Evolutionary conservation across 768 basidiomycete species (phyloP).

Genomic region (Lyophyllum shimeji): DNA sequence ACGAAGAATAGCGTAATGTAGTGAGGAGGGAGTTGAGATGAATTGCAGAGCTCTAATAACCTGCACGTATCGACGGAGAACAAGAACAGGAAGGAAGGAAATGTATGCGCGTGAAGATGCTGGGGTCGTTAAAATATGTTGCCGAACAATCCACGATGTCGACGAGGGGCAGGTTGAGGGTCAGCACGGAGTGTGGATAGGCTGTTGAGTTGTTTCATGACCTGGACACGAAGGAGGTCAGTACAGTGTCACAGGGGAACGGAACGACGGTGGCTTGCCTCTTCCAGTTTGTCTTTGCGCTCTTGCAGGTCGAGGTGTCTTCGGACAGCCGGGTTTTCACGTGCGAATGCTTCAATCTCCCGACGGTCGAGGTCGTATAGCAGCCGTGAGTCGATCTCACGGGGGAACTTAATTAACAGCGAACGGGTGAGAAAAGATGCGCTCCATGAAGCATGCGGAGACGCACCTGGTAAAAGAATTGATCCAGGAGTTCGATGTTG

Average conservation of each 20-base stretch:
- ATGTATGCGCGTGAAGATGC: neutral
- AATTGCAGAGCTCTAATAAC: conserved; percentile 6
- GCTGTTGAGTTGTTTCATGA: conserved; percentile 94
- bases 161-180: conserved; percentile 67
- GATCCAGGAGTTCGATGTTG: conserved; percentile 96
- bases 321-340: conserved; percentile 90
- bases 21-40: conserved; percentile 5
- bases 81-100: neutral
- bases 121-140: conserved; percentile 55
- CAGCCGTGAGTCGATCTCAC: conserved; percentile 93
- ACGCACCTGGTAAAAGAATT: conserved; percentile 95
- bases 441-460: neutral
- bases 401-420: conserved; percentile 71
- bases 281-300: conserved; percentile 95
- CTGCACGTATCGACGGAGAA: neutral
- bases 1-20: conserved; percentile 6
- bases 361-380: conserved; percentile 90
- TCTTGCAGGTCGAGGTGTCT: conserved; percentile 93
- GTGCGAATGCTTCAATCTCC: conserved; percentile 89
- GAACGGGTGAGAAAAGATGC: neutral
- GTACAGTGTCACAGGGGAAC: neutral
- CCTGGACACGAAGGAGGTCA: conserved; percentile 39
- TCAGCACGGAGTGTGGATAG: conserved; percentile 87
- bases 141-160: conserved; percentile 79
- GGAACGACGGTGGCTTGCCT: conserved; percentile 43